Percentiles rank a stretch among this genome's conserved stretches.
These are phyloP conservation scores for Letharia lupina DNA, from an alignment of 495 filamentous ascomycete species.

Conservation along the genomic window DNA sequence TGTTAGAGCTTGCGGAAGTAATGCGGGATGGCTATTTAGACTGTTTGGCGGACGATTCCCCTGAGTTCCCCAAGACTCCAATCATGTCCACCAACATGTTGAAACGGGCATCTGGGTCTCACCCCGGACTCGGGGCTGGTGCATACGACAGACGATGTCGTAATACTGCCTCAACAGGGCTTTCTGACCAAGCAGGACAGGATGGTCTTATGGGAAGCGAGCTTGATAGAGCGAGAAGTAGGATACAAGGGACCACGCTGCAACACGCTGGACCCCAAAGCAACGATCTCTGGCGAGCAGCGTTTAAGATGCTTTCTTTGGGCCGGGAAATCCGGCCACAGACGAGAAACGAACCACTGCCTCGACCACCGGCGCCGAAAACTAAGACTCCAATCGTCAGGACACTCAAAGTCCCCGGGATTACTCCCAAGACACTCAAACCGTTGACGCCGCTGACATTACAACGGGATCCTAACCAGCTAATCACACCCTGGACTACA, in stretches of 20 bases:
- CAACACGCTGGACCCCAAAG: constrained; percentile 24
- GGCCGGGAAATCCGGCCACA: constrained; percentile 31
- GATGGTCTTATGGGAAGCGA: constrained; percentile 27
- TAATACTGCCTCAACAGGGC: constrained; percentile 18
- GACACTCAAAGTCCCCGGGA: constrained; percentile 13
- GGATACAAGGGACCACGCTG: constrained; percentile 23
- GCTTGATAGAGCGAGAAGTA: constrained; percentile 24
- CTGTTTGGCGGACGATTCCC: constrained; percentile 14
- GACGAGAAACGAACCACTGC: constrained; percentile 14
- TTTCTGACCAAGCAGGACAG: constrained; percentile 23
- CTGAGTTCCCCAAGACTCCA: constrained; percentile 3
- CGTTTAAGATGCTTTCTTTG: constrained; percentile 31
- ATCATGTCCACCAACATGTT: not conserved
- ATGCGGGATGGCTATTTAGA: constrained; percentile 20
- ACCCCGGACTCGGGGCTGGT: not conserved
- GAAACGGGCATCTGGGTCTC: constrained; percentile 7
- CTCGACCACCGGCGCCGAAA: constrained; percentile 16
- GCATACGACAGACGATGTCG: constrained; percentile 13
- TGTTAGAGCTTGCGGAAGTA: constrained; percentile 50
- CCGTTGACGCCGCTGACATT: constrained; percentile 15
- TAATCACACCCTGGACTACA: constrained; percentile 22
- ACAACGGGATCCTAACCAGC: constrained; percentile 17
- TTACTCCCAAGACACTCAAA: constrained; percentile 4
- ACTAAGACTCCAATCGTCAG: constrained; percentile 16
- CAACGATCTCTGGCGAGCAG: constrained; percentile 32